These are phyloP conservation scores for Elsinoe australis DNA, from an alignment of 2,329 filamentous ascomycete species.

Conservation along the genomic window DNA sequence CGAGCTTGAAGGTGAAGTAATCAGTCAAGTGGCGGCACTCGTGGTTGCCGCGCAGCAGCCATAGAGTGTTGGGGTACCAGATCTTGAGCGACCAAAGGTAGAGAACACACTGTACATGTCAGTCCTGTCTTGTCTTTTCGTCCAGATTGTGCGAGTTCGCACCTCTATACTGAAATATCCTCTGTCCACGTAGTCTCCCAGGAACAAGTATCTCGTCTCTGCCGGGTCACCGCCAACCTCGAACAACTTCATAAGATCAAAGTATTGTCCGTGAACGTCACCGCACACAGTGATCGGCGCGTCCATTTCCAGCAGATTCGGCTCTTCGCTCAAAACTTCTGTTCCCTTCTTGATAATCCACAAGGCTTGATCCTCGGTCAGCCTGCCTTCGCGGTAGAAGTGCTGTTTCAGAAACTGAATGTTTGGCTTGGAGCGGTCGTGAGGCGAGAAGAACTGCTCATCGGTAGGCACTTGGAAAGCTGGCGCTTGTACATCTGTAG, in stretches of 20 bases:
- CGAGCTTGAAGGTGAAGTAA: constrained; percentile 99
- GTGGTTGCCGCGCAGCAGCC: constrained; percentile 95
- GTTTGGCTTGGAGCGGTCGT: constrained; percentile 80
- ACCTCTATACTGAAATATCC: constrained; percentile 98
- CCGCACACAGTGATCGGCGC: constrained; percentile 97
- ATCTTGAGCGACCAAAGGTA: constrained; percentile 99
- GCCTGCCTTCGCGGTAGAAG: constrained; percentile 91
- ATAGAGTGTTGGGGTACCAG: constrained; percentile 95
- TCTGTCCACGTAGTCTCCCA: constrained; percentile 96
- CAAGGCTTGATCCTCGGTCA: constrained; percentile 94
- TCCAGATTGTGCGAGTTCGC: constrained; percentile 20
- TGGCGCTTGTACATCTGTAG: constrained; percentile 87
- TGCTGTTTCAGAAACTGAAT: constrained; percentile 95
- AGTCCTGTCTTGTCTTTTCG: constrained; percentile 27
- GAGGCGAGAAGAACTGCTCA: constrained; percentile 87
- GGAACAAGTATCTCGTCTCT: constrained; percentile 92
- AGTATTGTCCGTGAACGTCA: constrained; percentile 98
- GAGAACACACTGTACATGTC: constrained; percentile 63
- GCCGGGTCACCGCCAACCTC: constrained; percentile 95
- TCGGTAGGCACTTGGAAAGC: constrained; percentile 87
- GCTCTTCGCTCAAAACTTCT: constrained; percentile 79
- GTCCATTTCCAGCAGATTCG: constrained; percentile 98
- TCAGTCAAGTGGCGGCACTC: constrained; percentile 98
- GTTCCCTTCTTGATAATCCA: constrained; percentile 88
- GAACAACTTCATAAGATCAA: constrained; percentile 98